Evolutionary conservation across 208 protist species (phyloP), one percentile per base, ranked within the genome.

Genomic region (Wallacemonas collosoma): DNA sequence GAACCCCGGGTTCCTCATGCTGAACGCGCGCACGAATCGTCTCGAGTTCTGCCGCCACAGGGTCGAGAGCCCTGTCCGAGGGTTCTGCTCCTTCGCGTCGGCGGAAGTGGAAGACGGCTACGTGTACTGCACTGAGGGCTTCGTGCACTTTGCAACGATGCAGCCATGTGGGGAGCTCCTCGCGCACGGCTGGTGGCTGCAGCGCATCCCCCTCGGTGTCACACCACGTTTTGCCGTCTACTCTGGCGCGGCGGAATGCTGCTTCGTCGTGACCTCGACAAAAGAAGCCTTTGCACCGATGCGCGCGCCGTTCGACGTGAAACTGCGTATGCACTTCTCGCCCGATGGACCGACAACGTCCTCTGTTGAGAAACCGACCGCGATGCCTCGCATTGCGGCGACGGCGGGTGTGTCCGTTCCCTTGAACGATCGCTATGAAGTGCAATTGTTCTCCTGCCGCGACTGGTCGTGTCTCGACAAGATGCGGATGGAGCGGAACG

Each of bases 161-260:
- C 71, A 93, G 55, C 75, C 75, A 2, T 88, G 88, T 64, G 87
- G 83, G 35, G 62, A 82, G 71, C 71, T 74, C 5, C 71, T 77
- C 35, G 71, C 71, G 6, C 36, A 80, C 39, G 83, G 84, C n/a
- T 96, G 92, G 90, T 88, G 85, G 79, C 71, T 87, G 61, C 81
- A 88, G 72, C 83, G 85, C 43, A 78, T 93, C 38, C 80, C 84
- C 5, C 76, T 97, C 17, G 87, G 83, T 6, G 84, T 73, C n/a
- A 97, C 93, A 11, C 93, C 93, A 1, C 93, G 95, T 68, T 83
- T 84, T 56, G 48, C 90, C 68, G 76, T 85, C n/a, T 97, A 97
- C 79, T 75, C 75, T n/a, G 69, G 87, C 2, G 85, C 88, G 3
- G 82, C 83, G 2, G 75, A 83, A 26, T 74, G 85, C 68, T 91